Evolutionary conservation across 2,329 filamentous ascomycete species (phyloP).

Genomic region (Immersiporthe knoxdaviesiana): DNA sequence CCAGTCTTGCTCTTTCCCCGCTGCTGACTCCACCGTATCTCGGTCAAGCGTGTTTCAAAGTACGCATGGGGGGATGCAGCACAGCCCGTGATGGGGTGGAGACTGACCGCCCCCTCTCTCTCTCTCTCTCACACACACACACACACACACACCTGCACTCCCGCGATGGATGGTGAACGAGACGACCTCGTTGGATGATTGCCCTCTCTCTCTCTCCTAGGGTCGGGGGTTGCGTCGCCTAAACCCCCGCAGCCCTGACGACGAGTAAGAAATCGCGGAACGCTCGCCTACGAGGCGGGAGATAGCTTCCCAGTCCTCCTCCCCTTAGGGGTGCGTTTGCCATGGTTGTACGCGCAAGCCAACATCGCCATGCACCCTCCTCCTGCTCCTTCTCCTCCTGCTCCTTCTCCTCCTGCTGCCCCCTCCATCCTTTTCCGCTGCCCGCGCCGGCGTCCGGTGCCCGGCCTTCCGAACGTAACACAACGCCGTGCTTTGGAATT

Average conservation of each 20-base stretch:
- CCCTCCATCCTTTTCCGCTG: background rate
- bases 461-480: conserved; percentile 4
- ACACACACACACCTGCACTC: too few species aligned
- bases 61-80: conserved; percentile 21
- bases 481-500: background rate
- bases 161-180: background rate
- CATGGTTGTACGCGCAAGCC: conserved; percentile 4
- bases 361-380: background rate
- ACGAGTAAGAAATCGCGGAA: background rate
- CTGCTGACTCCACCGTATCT: conserved; percentile 15
- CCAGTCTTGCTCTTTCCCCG: background rate
- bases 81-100: conserved; percentile 19
- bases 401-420: background rate
- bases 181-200: conserved; percentile 14
- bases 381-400: background rate
- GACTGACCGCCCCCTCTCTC: conserved; percentile 9
- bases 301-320: background rate
- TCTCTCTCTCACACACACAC: too few species aligned
- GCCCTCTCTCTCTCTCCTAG: background rate
- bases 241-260: background rate
- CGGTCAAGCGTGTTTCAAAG: conserved; percentile 29
- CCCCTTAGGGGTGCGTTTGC: background rate
- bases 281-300: background rate
- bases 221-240: conserved; percentile 3
- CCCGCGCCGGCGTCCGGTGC: background rate